phyloP scores from a whole-genome alignment of 106 monocot species.

The Gastrodia elata region DNA sequence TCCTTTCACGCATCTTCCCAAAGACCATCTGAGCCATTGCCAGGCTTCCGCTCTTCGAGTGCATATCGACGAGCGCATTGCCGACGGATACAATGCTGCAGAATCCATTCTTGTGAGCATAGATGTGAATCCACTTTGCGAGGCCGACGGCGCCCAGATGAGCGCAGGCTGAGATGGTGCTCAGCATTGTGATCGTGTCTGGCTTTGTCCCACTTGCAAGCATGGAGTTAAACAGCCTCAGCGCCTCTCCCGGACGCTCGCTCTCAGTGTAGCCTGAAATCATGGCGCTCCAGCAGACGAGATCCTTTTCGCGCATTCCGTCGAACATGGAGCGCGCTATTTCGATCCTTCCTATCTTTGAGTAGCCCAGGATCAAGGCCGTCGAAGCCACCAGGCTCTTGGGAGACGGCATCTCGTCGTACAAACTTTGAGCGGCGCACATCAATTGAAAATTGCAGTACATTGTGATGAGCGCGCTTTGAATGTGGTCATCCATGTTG shows the following conservation, averaged over 20 bases:
- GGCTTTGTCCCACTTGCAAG: constrained; percentile 23
- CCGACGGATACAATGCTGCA: constrained; percentile 12
- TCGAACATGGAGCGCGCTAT: constrained; percentile 47
- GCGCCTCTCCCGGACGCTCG: constrained; percentile 42
- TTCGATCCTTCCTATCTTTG: constrained; percentile 30
- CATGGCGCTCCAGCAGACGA: constrained; percentile 62
- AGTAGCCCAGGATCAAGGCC: constrained; percentile 56
- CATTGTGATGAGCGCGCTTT: constrained; percentile 42
- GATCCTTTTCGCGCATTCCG: constrained; percentile 36
- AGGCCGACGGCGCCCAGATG: constrained; percentile 48
- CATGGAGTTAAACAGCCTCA: constrained; percentile 52
- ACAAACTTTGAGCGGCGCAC: constrained; percentile 38
- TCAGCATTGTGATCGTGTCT: constrained; percentile 49
- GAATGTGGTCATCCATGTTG: constrained; percentile 28
- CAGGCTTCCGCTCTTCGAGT: constrained; percentile 34
- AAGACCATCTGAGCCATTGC: constrained; percentile 20
- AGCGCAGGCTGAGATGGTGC: constrained; percentile 56
- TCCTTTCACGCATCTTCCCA: constrained; percentile 12
- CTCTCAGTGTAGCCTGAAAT: constrained; percentile 56
- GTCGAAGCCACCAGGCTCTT: constrained; percentile 55
- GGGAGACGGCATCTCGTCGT: constrained; percentile 24
- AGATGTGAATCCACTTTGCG: constrained; percentile 40
- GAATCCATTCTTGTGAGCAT: constrained; percentile 21
- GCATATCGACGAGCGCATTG: constrained; percentile 58
- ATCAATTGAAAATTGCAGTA: constrained; percentile 50